Base-by-base conservation (phyloP, 1,284 basidiomycete species). In the Malassezia equina region DNA sequence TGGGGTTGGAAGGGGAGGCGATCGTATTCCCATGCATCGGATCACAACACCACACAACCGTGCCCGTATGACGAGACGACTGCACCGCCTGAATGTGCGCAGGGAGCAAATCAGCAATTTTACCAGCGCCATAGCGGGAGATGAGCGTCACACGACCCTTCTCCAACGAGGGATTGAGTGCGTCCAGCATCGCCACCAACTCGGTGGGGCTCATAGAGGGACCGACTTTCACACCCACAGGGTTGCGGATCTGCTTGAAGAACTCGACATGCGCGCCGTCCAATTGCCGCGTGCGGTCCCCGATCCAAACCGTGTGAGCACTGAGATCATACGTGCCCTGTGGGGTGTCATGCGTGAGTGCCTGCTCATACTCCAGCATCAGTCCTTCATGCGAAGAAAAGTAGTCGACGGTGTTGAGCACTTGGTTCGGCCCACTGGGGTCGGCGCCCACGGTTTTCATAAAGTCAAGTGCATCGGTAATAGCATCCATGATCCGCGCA, bases 341-440 rank as follows among this genome's bases (percentile, higher is more conserved):
- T 7, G 53, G 39, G 3, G 63, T 63, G n/a, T 60, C 42, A 9
- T 90, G 83, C 1, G 93, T 96, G 55, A 98, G 79, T 1, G 90
- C 87, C 75, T 91, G 83, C 75, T 98, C 93, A 72, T 90, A 96
- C 59, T 86, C 84, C 15, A 98, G 81, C 81, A 94, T 85, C 49
- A 98, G 79, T 4, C 90, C 91, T 77, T 95, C 90, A 72, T 94
- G 90, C 73, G 88, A 90, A 56, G 88, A 91, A 78, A 88, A 96
- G 67, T 95, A 86, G 75, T 96, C 91, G 6, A 93, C 90, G 65
- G 90, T 90, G 48, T 87, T 87, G 17, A 91, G 80, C 1, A 84
- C 84, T 45, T 15, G 82, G 80, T 3, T 85, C 83, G 15, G 81
- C 2, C 25, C 48, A 54, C 59, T 58, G 4, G 67, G 67, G 43